These are phyloP conservation scores for Linderina pennispora DNA, from an alignment of 192 early-diverging fungal species.

Conservation along the genomic window DNA sequence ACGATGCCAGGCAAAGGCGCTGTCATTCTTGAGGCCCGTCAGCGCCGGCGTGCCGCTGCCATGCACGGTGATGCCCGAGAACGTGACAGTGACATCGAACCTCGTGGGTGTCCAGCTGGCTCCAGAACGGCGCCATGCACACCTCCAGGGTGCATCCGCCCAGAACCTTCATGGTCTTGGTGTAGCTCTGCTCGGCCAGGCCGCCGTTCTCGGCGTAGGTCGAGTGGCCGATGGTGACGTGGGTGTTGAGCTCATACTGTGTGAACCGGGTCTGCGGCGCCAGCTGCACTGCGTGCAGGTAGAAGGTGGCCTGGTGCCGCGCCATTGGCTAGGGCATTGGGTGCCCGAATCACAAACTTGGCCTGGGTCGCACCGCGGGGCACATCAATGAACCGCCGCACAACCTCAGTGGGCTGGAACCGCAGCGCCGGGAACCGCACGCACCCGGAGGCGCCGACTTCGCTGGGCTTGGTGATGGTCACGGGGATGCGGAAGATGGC, in stretches of 20 bases:
- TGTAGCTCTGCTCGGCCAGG: constrained; percentile 49
- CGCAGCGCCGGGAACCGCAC: constrained; percentile 51
- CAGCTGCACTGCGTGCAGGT: constrained; percentile 70
- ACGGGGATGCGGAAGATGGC: constrained; percentile 84
- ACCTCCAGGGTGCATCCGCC: constrained; percentile 74
- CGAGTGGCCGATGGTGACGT: constrained; percentile 53
- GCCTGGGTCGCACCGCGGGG: constrained; percentile 80
- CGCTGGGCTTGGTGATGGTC: constrained; percentile 76
- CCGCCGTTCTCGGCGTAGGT: constrained; percentile 56
- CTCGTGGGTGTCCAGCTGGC: constrained; percentile 59
- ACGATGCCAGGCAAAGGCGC: constrained; percentile 6
- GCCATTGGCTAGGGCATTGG: constrained; percentile 20
- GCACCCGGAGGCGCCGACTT: constrained; percentile 41
- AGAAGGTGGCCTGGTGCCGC: constrained; percentile 57
- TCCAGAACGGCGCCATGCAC: constrained; percentile 88
- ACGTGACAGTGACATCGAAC: constrained; percentile 67
- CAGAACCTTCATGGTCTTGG: constrained; percentile 53
- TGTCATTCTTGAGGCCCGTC: constrained; percentile 21
- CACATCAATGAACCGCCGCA: constrained; percentile 75
- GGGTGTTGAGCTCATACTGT: constrained; percentile 52
- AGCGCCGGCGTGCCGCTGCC: constrained; percentile 32
- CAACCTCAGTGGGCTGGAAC: constrained; percentile 71
- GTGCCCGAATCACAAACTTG: constrained; percentile 26
- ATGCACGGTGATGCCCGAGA: constrained; percentile 65
- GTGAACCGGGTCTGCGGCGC: constrained; percentile 62